phyloP scores from a whole-genome alignment of 2,329 filamentous ascomycete species.

The Colletotrichum phormii region DNA sequence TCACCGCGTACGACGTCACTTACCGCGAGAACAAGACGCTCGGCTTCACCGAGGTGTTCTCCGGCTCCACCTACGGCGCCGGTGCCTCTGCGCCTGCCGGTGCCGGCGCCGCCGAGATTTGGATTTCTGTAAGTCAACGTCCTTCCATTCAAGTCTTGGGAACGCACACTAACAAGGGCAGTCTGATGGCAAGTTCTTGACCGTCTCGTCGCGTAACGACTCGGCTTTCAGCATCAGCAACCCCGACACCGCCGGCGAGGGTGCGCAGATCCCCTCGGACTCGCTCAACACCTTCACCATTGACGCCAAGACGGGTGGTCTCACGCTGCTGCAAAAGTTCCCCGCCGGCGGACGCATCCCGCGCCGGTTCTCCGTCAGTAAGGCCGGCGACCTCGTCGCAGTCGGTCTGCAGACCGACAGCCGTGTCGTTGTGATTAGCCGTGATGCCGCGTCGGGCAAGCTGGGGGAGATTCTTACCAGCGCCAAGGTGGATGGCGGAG shows the following conservation, averaged over 20 bases:
- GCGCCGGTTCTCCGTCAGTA: conserved; percentile 76
- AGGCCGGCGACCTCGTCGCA: conserved; percentile 71
- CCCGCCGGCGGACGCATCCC: conserved; percentile 74
- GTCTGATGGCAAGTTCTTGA: conserved; percentile 71
- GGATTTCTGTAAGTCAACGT: conserved; percentile 64
- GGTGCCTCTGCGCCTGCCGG: conserved; percentile 52
- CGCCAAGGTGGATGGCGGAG: conserved; percentile 55
- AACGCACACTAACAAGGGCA: conserved; percentile 42
- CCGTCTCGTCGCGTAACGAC: conserved; percentile 77
- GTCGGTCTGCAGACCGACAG: conserved; percentile 73
- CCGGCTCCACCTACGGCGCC: conserved; percentile 60
- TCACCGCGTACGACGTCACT: conserved; percentile 66
- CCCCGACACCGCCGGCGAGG: conserved; percentile 55
- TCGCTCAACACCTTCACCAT: conserved; percentile 73
- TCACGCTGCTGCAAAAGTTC: conserved; percentile 67
- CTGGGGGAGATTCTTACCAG: conserved; percentile 60
- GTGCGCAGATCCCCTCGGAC: conserved; percentile 63
- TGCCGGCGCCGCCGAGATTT: conserved; percentile 66
- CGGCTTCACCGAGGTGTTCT: conserved; percentile 59
- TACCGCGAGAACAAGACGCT: conserved; percentile 59
- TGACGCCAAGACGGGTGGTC: conserved; percentile 61
- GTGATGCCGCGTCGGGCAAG: conserved; percentile 69
- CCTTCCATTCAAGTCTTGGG: neutral
- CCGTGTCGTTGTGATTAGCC: conserved; percentile 69
- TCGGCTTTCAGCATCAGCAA: conserved; percentile 61